These are phyloP conservation scores for Anisodus tanguticus DNA, from an alignment of 257 asterid genomes.

Conservation along the genomic window DNA sequence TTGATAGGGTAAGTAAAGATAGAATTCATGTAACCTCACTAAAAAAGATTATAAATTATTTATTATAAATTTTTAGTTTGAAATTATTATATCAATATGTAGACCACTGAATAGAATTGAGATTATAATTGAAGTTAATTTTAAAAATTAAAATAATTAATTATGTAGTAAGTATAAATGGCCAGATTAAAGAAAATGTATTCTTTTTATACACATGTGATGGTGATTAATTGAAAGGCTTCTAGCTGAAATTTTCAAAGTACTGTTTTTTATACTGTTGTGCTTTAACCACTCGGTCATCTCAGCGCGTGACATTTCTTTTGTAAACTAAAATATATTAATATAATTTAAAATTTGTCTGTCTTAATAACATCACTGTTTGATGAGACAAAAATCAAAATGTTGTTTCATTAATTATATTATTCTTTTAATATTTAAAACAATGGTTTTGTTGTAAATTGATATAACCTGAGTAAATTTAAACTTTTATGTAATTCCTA, in stretches of 20 bases:
- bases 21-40: neutral
- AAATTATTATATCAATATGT: neutral
- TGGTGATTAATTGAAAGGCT: neutral
- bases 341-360: neutral
- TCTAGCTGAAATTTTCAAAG: too few species aligned
- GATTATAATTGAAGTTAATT: neutral
- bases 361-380: neutral
- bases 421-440: neutral
- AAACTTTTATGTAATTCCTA: too few species aligned
- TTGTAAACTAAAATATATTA: neutral
- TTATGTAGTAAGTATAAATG: neutral
- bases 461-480: too few species aligned
- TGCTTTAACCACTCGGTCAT: neutral
- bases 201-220: neutral
- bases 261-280: neutral
- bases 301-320: neutral
- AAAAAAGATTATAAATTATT: neutral
- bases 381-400: neutral
- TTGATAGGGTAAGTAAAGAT: neutral
- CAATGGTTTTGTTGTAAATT: neutral
- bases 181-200: neutral
- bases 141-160: neutral
- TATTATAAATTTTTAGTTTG: neutral
- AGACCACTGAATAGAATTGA: neutral
- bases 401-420: neutral